These are phyloP conservation scores for Pseudogymnoascus sp. DNA, from an alignment of 2,329 filamentous ascomycete genomes.

Conservation along the genomic window DNA sequence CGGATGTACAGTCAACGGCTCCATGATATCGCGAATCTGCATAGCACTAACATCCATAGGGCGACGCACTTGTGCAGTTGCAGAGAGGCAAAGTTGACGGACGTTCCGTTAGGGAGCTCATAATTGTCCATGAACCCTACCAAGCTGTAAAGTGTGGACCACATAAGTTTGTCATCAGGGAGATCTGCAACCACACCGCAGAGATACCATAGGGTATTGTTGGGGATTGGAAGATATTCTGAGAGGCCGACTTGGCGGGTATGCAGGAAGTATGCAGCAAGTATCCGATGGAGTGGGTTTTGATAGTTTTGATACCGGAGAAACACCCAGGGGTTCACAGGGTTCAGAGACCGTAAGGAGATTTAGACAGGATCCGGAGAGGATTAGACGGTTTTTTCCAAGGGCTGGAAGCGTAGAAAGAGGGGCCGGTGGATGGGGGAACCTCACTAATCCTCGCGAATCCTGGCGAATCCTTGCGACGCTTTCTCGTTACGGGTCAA, in stretches of 20 bases:
- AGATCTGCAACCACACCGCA: slow-evolving; percentile 2
- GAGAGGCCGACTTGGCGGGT: slow-evolving; percentile 4
- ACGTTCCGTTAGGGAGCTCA: slow-evolving; percentile 18
- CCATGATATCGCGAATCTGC: slow-evolving; percentile 7
- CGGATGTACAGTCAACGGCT: slow-evolving; percentile 6
- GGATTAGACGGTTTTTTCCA: not conserved
- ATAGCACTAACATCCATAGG: slow-evolving; percentile 7
- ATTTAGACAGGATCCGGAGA: not conserved
- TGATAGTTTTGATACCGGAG: not conserved
- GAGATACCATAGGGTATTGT: not conserved
- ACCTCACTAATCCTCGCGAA: not conserved
- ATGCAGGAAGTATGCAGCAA: not conserved
- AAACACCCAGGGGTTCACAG: slow-evolving; percentile 4
- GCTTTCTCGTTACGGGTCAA: slow-evolving; percentile 2
- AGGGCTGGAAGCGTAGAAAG: not conserved
- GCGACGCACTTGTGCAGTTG: slow-evolving; percentile 3
- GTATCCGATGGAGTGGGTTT: slow-evolving; percentile 5
- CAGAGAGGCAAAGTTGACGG: slow-evolving; percentile 6
- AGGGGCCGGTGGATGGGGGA: slow-evolving; percentile 3
- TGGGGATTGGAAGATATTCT: slow-evolving; percentile 6
- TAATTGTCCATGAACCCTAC: slow-evolving; percentile 24
- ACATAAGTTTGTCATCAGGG: slow-evolving; percentile 7
- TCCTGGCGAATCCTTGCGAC: not conserved
- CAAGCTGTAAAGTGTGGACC: slow-evolving; percentile 18
- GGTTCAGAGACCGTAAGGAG: not conserved